A percentile compares a stretch with the other conserved stretches of the same genome.
These are phyloP conservation scores for Nitzschia sp. DNA, from an alignment of 108 stramenopile species.

Conservation along the genomic window DNA sequence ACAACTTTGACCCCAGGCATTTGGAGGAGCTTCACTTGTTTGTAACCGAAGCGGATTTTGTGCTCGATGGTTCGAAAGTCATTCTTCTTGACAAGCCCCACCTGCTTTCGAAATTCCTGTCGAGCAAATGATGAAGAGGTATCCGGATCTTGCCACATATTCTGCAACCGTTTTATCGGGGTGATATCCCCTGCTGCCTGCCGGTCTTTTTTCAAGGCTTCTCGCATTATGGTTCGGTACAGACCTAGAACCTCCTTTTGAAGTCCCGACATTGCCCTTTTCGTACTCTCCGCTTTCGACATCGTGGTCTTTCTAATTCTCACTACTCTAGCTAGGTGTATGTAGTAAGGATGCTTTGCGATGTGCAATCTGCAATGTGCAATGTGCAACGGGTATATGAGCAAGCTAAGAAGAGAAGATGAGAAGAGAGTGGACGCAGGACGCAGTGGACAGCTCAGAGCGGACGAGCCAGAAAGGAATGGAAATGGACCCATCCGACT, in stretches of 20 bases:
- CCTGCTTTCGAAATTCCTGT: conserved; percentile 68
- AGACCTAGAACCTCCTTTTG: conserved; percentile 77
- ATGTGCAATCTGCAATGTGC: no score
- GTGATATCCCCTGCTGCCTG: not conserved
- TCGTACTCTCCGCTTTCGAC: no score
- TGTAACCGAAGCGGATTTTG: conserved; percentile 75
- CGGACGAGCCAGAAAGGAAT: no score
- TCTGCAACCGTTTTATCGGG: not conserved
- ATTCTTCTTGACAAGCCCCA: conserved; percentile 40
- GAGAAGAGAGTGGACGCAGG: no score
- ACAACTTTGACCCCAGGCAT: conserved; percentile 83
- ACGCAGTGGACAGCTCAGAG: no score
- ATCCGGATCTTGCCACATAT: conserved; percentile 7
- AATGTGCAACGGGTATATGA: no score
- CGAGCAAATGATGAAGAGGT: conserved; percentile 59
- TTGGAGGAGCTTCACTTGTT: conserved; percentile 75
- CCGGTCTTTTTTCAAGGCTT: conserved; percentile 72
- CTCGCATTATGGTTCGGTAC: conserved; percentile 72
- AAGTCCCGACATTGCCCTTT: conserved; percentile 54
- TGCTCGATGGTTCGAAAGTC: conserved; percentile 84
- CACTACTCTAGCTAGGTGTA: no score
- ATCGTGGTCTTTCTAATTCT: no score
- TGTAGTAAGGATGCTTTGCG: no score
- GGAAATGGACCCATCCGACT: no score
- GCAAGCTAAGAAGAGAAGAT: no score